Percentiles rank a stretch among this genome's conserved stretches.
phyloP scores from a whole-genome alignment of 139 green algal genomes.

The Micromonas pusilla region DNA sequence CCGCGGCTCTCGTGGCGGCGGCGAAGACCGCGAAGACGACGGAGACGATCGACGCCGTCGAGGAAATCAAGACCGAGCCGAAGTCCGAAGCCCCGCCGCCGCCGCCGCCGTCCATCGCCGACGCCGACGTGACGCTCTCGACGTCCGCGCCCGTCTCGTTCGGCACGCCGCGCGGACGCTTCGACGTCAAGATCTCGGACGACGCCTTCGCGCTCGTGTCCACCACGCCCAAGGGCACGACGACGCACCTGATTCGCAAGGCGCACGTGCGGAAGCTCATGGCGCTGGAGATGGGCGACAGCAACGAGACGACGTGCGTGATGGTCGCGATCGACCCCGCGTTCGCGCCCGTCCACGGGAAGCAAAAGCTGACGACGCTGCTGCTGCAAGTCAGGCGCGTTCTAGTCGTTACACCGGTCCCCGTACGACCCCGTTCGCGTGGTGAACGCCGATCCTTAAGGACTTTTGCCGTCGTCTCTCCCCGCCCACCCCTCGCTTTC shows the following conservation, averaged over 20 bases:
- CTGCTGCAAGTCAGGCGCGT: neutral
- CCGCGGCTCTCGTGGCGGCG: neutral
- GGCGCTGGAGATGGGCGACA: neutral
- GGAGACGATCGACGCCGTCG: neutral
- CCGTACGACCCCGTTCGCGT: no score
- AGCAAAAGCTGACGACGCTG: neutral
- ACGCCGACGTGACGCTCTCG: neutral
- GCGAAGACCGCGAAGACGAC: neutral
- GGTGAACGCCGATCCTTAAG: no score
- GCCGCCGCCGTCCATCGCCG: neutral
- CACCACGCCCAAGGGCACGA: neutral
- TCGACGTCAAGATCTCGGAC: neutral
- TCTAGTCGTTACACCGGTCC: no score
- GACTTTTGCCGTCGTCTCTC: no score
- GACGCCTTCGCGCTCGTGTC: slow-evolving; percentile 1
- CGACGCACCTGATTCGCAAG: neutral
- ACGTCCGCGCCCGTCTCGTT: neutral
- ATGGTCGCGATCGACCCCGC: neutral
- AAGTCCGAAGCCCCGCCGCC: neutral
- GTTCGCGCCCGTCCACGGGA: neutral
- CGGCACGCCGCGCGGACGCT: neutral
- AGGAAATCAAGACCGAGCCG: neutral
- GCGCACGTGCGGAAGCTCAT: neutral
- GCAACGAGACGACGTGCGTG: neutral
- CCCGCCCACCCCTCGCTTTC: no score